Percentiles rank a stretch among this genome's conserved stretches.
Conservation (phyloP, 2,329 filamentous ascomycete genomes). For the Teratosphaeria gauchensis region DNA sequence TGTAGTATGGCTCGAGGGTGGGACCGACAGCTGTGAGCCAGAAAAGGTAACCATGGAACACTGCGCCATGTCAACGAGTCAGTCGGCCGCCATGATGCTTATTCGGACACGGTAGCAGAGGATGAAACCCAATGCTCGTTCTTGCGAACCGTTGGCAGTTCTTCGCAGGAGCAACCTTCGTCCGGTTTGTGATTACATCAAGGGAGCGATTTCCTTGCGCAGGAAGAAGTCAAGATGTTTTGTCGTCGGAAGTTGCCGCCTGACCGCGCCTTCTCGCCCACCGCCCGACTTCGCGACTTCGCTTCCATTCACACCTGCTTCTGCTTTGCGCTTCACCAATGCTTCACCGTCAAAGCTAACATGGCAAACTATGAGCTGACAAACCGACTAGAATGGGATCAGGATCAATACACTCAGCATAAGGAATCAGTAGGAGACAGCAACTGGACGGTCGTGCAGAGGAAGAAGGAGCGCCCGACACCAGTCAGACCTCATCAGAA, state of each 20-base stretch:
- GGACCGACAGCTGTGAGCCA: no score
- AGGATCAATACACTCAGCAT: background rate
- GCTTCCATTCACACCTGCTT: background rate
- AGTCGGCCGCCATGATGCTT: no score
- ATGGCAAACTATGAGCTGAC: conserved; percentile 2
- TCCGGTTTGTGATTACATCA: no score
- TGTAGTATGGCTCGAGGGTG: no score
- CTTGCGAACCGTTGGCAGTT: no score
- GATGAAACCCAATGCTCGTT: no score
- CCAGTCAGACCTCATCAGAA: background rate
- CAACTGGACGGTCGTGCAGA: background rate
- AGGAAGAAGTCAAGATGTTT: background rate
- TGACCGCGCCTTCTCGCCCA: background rate
- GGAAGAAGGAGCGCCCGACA: background rate
- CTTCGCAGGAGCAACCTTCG: no score
- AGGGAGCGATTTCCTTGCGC: no score
- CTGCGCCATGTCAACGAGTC: no score
- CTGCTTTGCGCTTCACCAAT: background rate
- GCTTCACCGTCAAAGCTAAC: background rate
- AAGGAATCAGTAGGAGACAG: background rate
- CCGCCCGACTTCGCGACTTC: background rate
- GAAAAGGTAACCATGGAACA: no score
- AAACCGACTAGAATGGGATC: conserved; percentile 1
- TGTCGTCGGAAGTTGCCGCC: background rate
- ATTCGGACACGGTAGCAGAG: no score